These are phyloP conservation scores for Pichia heedii DNA, from an alignment of 805 yeast genomes.

Conservation along the genomic window DNA sequence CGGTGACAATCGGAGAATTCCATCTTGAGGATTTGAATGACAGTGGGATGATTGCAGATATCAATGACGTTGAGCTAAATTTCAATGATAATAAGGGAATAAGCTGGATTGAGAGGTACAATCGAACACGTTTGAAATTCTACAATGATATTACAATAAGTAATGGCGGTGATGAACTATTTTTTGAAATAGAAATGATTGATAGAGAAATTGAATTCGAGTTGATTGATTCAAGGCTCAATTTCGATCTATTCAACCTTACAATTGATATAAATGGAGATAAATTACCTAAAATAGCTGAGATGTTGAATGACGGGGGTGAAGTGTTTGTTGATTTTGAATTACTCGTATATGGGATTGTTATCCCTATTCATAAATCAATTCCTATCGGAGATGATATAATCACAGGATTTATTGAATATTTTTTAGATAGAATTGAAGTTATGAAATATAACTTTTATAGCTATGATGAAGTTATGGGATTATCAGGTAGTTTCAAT, in stretches of 20 bases:
- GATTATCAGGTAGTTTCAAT: constrained; percentile 2
- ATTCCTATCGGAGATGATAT: background rate
- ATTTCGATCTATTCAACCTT: background rate
- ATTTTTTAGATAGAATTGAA: background rate
- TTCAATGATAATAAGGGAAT: background rate
- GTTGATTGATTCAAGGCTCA: background rate
- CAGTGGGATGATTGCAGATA: background rate
- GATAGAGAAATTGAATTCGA: background rate
- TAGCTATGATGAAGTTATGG: background rate
- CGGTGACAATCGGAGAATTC: background rate
- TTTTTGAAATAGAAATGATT: background rate
- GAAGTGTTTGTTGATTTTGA: background rate
- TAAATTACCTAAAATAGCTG: background rate
- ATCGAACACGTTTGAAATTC: background rate
- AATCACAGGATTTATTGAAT: background rate
- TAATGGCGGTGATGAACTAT: background rate
- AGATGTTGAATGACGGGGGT: background rate
- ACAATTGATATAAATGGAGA: background rate
- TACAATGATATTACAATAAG: background rate
- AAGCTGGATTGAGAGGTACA: background rate
- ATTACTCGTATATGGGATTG: background rate
- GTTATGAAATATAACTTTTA: background rate
- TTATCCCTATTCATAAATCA: background rate
- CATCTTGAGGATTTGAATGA: background rate
- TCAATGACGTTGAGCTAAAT: background rate